Evolutionary conservation across 129 eudicot genomes (phyloP).

Genomic region (Glebionis coronaria): DNA sequence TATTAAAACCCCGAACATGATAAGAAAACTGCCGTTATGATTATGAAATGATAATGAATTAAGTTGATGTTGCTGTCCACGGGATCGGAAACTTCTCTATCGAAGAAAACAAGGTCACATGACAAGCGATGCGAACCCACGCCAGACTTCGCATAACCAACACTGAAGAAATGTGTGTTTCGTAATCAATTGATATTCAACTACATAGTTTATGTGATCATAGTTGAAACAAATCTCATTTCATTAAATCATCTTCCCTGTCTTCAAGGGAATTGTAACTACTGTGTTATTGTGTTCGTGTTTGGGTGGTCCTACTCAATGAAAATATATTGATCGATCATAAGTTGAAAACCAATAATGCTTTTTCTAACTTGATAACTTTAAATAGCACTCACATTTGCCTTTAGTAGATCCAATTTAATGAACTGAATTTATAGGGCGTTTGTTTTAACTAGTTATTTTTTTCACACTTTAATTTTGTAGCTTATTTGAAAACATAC

Average conservation of each 20-base stretch:
- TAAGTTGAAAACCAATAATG: not conserved
- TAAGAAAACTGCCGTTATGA: too few relatives aligned
- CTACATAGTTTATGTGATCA: constrained; percentile 15
- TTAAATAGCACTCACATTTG: too few relatives aligned
- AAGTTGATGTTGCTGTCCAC: not conserved
- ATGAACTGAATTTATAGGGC: too few relatives aligned
- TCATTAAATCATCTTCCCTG: constrained; percentile 30
- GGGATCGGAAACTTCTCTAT: constrained; percentile 6
- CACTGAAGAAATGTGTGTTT: not conserved
- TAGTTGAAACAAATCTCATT: constrained; percentile 21
- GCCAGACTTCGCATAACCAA: not conserved
- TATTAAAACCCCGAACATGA: too few relatives aligned
- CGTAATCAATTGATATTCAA: not conserved
- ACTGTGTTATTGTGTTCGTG: constrained; percentile 13
- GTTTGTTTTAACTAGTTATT: too few relatives aligned
- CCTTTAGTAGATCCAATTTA: too few relatives aligned
- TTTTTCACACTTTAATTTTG: too few relatives aligned
- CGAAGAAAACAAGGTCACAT: constrained; percentile 24
- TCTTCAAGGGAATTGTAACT: constrained; percentile 27
- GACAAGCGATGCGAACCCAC: constrained; percentile 19
- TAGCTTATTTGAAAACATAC: too few relatives aligned
- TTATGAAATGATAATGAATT: too few relatives aligned
- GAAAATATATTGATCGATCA: constrained; percentile 5
- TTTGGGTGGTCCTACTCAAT: constrained; percentile 12
- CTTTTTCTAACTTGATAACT: too few relatives aligned